phyloP scores from a whole-genome alignment of 2,329 filamentous ascomycete genomes.

The Annulohypoxylon truncatum region DNA sequence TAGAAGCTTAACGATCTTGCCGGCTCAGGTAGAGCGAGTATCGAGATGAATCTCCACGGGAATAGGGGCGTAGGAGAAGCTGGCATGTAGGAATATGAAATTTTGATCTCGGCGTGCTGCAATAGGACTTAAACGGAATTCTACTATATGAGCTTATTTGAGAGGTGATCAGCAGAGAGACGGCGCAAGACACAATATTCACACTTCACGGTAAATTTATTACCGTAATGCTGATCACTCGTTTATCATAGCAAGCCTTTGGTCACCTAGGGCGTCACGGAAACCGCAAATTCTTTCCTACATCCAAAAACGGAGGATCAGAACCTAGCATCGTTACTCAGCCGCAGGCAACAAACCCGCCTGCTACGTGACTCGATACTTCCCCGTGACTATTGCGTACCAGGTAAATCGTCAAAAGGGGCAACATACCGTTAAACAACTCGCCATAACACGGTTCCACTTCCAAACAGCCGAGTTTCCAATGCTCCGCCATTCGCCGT shows the following conservation, averaged over 20 bases:
- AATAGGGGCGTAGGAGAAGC: not conserved
- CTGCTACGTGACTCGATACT: not conserved
- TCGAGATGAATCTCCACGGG: not conserved
- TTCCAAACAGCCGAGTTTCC: not conserved
- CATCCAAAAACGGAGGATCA: not conserved
- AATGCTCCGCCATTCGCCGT: not conserved
- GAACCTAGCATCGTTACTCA: not conserved
- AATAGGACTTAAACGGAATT: not conserved
- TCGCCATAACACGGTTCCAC: not conserved
- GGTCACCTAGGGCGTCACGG: not conserved
- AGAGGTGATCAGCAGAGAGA: not conserved
- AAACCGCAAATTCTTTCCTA: not conserved
- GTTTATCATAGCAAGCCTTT: not conserved
- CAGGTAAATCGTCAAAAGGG: not conserved
- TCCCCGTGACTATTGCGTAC: not conserved
- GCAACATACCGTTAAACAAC: not conserved
- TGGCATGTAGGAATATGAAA: not conserved
- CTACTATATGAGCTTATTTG: not conserved
- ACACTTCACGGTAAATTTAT: not conserved
- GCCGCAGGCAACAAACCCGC: not conserved
- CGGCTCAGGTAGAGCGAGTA: not conserved
- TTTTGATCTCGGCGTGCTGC: not conserved
- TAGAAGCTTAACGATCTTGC: constrained; percentile 27
- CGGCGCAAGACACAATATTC: not conserved
- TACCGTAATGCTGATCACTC: not conserved